Percentiles rank a stretch among this genome's conserved stretches.
phyloP scores from a whole-genome alignment of 2,329 filamentous ascomycete species.

The Fusarium sulawesiense region DNA sequence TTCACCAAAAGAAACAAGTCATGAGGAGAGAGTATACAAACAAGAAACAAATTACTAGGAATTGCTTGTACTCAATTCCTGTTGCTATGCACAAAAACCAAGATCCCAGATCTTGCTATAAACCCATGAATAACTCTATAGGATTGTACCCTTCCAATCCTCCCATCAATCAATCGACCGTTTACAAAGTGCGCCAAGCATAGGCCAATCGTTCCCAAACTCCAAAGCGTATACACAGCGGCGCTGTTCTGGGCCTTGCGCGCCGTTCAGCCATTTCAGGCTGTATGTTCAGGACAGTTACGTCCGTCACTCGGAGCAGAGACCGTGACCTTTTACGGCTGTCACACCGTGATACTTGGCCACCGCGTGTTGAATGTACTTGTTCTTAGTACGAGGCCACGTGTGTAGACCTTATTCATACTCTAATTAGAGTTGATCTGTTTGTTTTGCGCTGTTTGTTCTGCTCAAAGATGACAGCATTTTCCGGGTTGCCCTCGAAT shows the following conservation, averaged over 20 bases:
- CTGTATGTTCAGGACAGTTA: slow-evolving; percentile 43
- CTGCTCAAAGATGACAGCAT: slow-evolving; percentile 31
- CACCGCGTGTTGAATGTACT: slow-evolving; percentile 36
- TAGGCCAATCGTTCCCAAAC: slow-evolving; percentile 32
- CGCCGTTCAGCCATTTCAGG: slow-evolving; percentile 48
- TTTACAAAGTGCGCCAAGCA: slow-evolving; percentile 40
- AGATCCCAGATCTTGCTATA: slow-evolving; percentile 39
- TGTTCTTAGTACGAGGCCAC: slow-evolving; percentile 31
- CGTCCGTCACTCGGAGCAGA: slow-evolving; percentile 44
- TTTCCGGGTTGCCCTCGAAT: slow-evolving; percentile 43
- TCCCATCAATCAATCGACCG: slow-evolving; percentile 26
- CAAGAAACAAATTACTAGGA: slow-evolving; percentile 32
- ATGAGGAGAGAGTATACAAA: slow-evolving; percentile 6
- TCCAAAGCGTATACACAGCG: slow-evolving; percentile 35
- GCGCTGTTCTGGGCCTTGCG: slow-evolving; percentile 25
- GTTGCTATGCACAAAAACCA: slow-evolving; percentile 36
- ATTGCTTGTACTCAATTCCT: slow-evolving; percentile 38
- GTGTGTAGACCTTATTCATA: slow-evolving; percentile 27
- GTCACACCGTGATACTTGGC: slow-evolving; percentile 47
- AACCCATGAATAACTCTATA: slow-evolving; percentile 35
- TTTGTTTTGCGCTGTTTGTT: slow-evolving; percentile 33
- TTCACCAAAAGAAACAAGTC: neutral
- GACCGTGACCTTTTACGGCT: slow-evolving; percentile 44
- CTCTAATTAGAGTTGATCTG: slow-evolving; percentile 33
- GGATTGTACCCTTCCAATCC: slow-evolving; percentile 23